Percentiles rank a stretch among this genome's conserved stretches.
Evolutionary conservation across 306 rosid species (phyloP).

Genomic region (Lagenaria siceraria): DNA sequence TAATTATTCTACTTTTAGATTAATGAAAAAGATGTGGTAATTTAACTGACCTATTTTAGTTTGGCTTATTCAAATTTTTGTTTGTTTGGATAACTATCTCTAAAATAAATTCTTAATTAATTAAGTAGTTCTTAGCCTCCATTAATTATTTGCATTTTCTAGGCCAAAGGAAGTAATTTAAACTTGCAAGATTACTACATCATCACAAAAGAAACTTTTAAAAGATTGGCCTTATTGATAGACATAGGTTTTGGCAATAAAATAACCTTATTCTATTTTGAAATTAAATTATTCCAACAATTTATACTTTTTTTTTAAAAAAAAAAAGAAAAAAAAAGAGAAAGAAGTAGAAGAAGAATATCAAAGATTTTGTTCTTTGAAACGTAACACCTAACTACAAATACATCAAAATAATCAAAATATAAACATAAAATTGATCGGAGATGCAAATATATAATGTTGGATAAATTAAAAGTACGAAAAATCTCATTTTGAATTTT

Average conservation of each 20-base stretch:
- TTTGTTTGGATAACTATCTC: neutral
- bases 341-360: too few relatives aligned
- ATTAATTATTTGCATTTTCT: neutral
- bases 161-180: neutral
- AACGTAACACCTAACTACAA: too few relatives aligned
- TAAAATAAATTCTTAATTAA: too few relatives aligned
- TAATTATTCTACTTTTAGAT: neutral
- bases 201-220: neutral
- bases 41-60: neutral
- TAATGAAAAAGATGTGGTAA: neutral
- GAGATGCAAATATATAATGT: too few relatives aligned
- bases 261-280: neutral
- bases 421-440: too few relatives aligned
- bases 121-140: neutral
- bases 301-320: neutral
- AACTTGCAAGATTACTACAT: neutral
- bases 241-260: neutral
- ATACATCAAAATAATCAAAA: too few relatives aligned
- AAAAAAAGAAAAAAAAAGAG: too few relatives aligned
- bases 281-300: neutral
- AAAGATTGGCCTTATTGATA: neutral
- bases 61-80: neutral
- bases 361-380: too few relatives aligned
- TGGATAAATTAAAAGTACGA: too few relatives aligned
- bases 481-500: too few relatives aligned